Conservation (phyloP, 2,329 filamentous ascomycete genomes). For the Venturia pyrina region DNA sequence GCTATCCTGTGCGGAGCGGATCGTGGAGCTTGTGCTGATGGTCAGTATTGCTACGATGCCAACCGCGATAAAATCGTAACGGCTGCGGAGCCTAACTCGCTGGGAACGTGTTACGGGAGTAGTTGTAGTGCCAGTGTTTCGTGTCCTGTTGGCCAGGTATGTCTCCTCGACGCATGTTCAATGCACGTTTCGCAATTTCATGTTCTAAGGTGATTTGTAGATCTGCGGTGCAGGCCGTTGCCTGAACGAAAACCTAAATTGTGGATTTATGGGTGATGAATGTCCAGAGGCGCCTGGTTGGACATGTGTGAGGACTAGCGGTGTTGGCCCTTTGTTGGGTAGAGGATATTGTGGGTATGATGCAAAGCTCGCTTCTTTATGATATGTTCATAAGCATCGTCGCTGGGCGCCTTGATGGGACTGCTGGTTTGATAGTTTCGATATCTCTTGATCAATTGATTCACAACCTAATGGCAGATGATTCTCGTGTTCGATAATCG, state of each 20-base stretch:
- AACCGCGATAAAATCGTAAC: not conserved
- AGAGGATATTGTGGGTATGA: not conserved
- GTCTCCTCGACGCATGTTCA: not conserved
- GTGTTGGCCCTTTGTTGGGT: not conserved
- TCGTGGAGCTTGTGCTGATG: not conserved
- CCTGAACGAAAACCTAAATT: not conserved
- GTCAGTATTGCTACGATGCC: constrained; percentile 7
- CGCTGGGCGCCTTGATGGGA: not conserved
- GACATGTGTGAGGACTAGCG: not conserved
- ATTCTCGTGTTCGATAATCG: too few species aligned
- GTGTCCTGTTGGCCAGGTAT: not conserved
- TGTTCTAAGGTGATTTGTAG: not conserved
- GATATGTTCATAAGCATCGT: not conserved
- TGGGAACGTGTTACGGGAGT: not conserved
- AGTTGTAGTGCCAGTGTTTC: not conserved
- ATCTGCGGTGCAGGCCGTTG: not conserved
- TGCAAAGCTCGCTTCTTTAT: not conserved
- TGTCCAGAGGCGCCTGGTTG: not conserved
- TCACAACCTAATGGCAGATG: too few species aligned
- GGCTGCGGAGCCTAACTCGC: too few species aligned
- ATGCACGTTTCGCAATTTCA: not conserved
- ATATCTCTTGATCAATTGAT: too few species aligned
- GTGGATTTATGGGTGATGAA: constrained; percentile 4
- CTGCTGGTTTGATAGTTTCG: not conserved
- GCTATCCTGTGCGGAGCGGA: not conserved